Percentiles rank a stretch among this genome's conserved stretches.
Conservation (phyloP, 306 rosid species). For the Quercus parvula region DNA sequence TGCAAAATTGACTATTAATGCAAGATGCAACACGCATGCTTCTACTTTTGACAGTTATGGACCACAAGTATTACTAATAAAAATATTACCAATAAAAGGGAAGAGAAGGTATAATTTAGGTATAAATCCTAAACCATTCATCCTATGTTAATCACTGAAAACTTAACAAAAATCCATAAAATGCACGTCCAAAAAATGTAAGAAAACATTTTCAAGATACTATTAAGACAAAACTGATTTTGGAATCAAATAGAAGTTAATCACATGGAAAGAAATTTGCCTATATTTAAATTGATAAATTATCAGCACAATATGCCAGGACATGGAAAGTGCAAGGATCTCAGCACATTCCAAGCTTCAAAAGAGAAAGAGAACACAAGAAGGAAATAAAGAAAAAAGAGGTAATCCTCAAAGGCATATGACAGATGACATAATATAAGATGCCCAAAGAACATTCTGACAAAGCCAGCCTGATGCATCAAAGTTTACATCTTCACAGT, state of each 20-base stretch:
- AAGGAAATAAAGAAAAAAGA: background rate
- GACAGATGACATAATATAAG: slow-evolving; percentile 6
- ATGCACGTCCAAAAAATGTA: background rate
- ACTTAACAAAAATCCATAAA: background rate
- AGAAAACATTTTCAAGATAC: too few species aligned
- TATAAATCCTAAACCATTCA: slow-evolving; percentile 15
- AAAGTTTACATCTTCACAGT: slow-evolving; percentile 3
- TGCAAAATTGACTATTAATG: background rate
- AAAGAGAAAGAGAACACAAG: background rate
- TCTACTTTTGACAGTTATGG: slow-evolving; percentile 5
- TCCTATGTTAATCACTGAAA: slow-evolving; percentile 12
- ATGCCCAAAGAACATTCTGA: background rate
- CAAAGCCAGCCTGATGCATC: slow-evolving; percentile 10
- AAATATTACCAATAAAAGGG: slow-evolving; percentile 4
- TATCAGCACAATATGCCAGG: background rate
- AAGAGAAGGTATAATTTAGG: background rate
- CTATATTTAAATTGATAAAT: background rate
- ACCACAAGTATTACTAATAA: slow-evolving; percentile 6
- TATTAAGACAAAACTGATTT: background rate
- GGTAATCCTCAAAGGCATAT: background rate
- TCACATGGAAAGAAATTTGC: background rate
- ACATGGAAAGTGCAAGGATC: background rate
- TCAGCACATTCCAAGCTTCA: background rate
- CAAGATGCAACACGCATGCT: background rate
- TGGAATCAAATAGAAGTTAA: background rate